Conservation (phyloP, 169 alveolate genomes). For the Pseudocohnilembus persalinus region DNA sequence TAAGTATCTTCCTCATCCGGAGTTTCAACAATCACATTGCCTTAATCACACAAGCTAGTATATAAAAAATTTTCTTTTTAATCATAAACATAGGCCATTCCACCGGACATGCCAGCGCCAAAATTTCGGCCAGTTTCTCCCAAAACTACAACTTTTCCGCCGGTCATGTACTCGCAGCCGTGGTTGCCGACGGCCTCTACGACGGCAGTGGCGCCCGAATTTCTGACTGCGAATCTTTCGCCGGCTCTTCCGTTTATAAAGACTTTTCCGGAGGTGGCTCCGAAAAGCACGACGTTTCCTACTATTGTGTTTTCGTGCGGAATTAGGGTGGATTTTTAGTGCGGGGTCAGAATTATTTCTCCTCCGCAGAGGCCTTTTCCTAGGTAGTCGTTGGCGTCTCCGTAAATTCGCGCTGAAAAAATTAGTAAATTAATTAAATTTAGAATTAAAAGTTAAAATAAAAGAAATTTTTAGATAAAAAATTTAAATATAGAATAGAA, state of each 20-base stretch:
- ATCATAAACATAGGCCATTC: no score
- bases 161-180: conserved; percentile 87
- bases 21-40: no score
- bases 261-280: conserved; percentile 81
- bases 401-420: conserved; percentile 59
- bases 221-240: conserved; percentile 81
- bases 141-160: conserved; percentile 76
- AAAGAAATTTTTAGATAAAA: no score
- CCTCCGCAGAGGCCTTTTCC: conserved; percentile 84
- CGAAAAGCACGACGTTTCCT: conserved; percentile 79
- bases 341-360: conserved; percentile 61
- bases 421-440: no score
- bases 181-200: conserved; percentile 84
- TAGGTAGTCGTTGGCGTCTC: conserved; percentile 78
- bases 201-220: conserved; percentile 80
- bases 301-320: conserved; percentile 67
- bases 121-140: conserved; percentile 77
- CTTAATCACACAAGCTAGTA: no score
- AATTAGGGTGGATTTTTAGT: no score
- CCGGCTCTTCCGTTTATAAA: conserved; percentile 82
- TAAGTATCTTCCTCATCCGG: no score
- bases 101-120: conserved; percentile 89
- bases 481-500: no score
- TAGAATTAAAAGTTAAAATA: no score
- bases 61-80: no score